Base-by-base conservation (phyloP, 305 asterid species). In the Plantago coronopus region DNA sequence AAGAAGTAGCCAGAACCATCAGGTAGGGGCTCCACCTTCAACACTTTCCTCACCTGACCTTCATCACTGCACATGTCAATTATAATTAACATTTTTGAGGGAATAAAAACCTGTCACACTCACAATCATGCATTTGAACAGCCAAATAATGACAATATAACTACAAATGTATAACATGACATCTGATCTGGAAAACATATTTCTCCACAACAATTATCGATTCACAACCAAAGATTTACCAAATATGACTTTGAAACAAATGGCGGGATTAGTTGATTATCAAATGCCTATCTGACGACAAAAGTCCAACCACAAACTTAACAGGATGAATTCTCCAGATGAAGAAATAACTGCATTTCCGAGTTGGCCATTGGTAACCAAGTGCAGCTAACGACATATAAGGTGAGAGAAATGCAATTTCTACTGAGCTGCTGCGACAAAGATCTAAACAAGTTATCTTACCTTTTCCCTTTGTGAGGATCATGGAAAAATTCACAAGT, bases 1-100 rank as follows among this genome's bases (percentile, higher is more conserved):
- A 89, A 93, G 85, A 93, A 93, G 79, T 83, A 95, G 43, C 99
- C 99, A 56, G 97, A 93, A 64, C 97, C 96, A 83, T 89, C 99
- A 11, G 99, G 97, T 75, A 91, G 76, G 38, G 99, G 96, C 71
- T 93, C 99, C 74, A 89, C 89, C 84, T 82, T 93, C 91, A 93
- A 65, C 60, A 93, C 94, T 76, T 93, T 93, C 76, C 95, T 81
- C 69, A 93, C 97, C 77, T 69, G 83, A 62, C 98, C 97, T 81
- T 87, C 97, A 74, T 93, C 98, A 60, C 96, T 93, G 86, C 77
- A 70, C 63, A 50, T 58, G 69, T 54, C 65, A 74, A 49, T 46
- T 49, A 64, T 55, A 50, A 38, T 16, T 23, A 23, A 8, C 34
- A 13, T 48, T 17, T 9, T 22, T 18, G 46, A 7, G 27, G 57